Conservation (phyloP, 805 yeast species). For the Suhomyces xylopsoci region DNA sequence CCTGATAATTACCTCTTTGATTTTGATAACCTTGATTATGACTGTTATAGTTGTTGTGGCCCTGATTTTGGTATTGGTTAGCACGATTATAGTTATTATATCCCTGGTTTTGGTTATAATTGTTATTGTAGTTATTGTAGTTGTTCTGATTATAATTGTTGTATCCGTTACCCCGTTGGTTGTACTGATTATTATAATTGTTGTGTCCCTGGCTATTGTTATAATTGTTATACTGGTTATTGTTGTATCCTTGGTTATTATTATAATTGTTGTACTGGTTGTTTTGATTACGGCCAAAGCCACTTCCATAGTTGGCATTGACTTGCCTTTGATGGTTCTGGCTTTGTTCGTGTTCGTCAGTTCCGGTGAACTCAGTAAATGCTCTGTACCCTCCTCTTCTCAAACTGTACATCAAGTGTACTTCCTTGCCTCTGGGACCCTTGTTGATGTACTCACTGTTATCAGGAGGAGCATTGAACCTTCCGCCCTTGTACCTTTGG, state of each 20-base stretch:
- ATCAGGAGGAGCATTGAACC: constrained; percentile 30
- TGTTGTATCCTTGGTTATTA: constrained; percentile 9
- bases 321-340: constrained; percentile 9
- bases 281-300: constrained; percentile 10
- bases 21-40: constrained; percentile 5
- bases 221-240: constrained; percentile 10
- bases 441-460: constrained; percentile 35
- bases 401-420: constrained; percentile 28
- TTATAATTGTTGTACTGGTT: constrained; percentile 6
- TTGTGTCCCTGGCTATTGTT: constrained; percentile 6
- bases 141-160: constrained; percentile 6
- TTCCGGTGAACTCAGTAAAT: constrained; percentile 14
- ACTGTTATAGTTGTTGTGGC: constrained; percentile 11
- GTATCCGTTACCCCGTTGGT: constrained; percentile 7
- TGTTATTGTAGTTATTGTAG: not conserved
- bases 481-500: constrained; percentile 12
- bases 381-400: constrained; percentile 41
- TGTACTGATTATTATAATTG: constrained; percentile 10
- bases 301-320: constrained; percentile 7
- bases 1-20: not conserved
- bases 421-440: constrained; percentile 39
- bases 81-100: constrained; percentile 7
- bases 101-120: constrained; percentile 12
- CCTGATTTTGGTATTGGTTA: constrained; percentile 14
- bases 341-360: constrained; percentile 8